phyloP scores from a whole-genome alignment of 495 filamentous ascomycete genomes.

The Cryomyces minteri region DNA sequence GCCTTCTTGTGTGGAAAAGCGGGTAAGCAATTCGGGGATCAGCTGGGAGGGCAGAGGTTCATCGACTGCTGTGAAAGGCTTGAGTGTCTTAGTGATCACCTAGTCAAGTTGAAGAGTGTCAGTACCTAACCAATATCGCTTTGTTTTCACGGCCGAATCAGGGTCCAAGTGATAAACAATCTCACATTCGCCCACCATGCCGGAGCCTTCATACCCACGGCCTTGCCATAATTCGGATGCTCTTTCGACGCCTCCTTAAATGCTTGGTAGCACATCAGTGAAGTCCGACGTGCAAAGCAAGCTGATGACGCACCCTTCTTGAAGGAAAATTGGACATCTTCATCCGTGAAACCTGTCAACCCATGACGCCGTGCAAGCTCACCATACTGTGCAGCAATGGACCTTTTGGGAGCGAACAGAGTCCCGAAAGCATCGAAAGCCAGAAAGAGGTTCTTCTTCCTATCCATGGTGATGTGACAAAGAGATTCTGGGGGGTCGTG shows the following conservation, averaged over 20 bases:
- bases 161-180: constrained; percentile 4
- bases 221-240: constrained; percentile 54
- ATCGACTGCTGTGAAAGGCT: constrained; percentile 14
- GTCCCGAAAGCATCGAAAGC: constrained; percentile 69
- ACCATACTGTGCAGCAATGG: constrained; percentile 45
- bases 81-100: constrained; percentile 27
- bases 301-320: constrained; percentile 11
- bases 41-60: constrained; percentile 27
- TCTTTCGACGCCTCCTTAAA: constrained; percentile 29
- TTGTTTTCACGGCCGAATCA: background rate
- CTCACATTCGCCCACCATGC: constrained; percentile 52
- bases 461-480: too few species aligned
- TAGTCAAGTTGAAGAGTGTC: constrained; percentile 2
- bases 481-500: too few species aligned
- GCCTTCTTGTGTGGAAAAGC: constrained; percentile 41
- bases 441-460: constrained; percentile 32
- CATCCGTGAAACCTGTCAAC: constrained; percentile 20
- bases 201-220: constrained; percentile 30
- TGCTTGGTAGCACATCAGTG: constrained; percentile 12
- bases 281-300: background rate
- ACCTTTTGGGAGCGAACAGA: constrained; percentile 41
- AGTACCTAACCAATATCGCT: background rate
- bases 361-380: constrained; percentile 37
- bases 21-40: constrained; percentile 32
- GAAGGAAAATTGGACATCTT: constrained; percentile 23